These are phyloP conservation scores for button mushroom (Agaricus bisporus) DNA, from an alignment of 768 basidiomycete species.

Conservation along the genomic window DNA sequence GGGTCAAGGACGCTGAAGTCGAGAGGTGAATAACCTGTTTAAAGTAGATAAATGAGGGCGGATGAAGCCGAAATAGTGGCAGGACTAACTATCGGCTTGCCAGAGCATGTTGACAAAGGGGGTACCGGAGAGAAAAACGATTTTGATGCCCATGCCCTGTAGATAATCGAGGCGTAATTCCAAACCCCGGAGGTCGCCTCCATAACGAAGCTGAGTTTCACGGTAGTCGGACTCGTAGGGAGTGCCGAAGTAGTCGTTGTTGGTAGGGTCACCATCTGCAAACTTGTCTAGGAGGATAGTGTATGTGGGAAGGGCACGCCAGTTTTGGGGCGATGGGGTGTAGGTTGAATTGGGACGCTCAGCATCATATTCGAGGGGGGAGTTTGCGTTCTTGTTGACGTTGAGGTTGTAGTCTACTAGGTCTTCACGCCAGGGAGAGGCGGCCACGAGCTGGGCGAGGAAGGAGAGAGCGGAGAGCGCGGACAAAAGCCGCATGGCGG, in stretches of 20 bases:
- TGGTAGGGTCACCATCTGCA: constrained; percentile 86
- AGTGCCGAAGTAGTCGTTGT: constrained; percentile 84
- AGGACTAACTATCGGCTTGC: constrained; percentile 85
- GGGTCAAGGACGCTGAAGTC: constrained; percentile 90
- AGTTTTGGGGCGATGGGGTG: constrained; percentile 76
- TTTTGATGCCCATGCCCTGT: constrained; percentile 78
- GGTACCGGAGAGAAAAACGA: constrained; percentile 90
- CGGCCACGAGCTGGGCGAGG: constrained; percentile 32
- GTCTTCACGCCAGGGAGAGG: constrained; percentile 64
- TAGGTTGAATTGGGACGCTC: constrained; percentile 60
- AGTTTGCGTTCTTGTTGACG: constrained; percentile 62
- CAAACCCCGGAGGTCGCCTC: constrained; percentile 84
- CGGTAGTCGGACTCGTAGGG: constrained; percentile 79
- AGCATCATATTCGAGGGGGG: constrained; percentile 59
- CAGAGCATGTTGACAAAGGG: constrained; percentile 95
- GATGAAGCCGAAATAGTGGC: neutral
- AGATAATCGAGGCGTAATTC: constrained; percentile 76
- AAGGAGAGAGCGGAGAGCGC: constrained; percentile 33
- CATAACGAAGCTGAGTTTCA: constrained; percentile 85
- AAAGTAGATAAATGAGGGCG: constrained; percentile 7
- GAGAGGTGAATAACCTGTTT: constrained; percentile 82
- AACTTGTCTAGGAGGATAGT: constrained; percentile 89
- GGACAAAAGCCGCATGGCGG: constrained; percentile 42
- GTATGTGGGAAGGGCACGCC: constrained; percentile 78
- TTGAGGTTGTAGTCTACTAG: constrained; percentile 77